phyloP scores from a whole-genome alignment of 495 filamentous ascomycete genomes.

The Pseudoneurospora amorphoporcata region DNA sequence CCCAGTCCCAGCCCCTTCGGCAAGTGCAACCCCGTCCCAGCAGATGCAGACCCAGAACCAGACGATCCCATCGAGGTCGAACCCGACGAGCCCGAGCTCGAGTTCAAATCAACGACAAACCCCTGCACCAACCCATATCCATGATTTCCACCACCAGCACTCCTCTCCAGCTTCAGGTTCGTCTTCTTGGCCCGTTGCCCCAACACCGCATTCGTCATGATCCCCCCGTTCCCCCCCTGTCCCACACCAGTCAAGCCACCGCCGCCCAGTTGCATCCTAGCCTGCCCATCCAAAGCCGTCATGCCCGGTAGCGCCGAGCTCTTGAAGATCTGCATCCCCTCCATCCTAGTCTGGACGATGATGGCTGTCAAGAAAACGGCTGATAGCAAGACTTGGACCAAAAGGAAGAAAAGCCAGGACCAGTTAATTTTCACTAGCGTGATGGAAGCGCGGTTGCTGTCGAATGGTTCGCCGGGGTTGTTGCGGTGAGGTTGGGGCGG shows the following conservation, averaged over 20 bases:
- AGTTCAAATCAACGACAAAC: background rate
- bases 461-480: background rate
- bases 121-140: background rate
- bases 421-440: background rate
- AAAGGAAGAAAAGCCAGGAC: background rate
- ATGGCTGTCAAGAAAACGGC: background rate
- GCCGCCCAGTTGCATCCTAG: background rate
- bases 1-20: background rate
- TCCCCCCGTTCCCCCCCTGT: background rate
- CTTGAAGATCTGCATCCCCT: conserved; percentile 1
- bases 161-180: background rate
- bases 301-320: conserved; percentile 1
- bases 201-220: background rate
- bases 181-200: background rate
- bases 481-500: conserved; percentile 6
- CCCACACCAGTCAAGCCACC: background rate
- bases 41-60: background rate
- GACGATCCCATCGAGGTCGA: background rate
- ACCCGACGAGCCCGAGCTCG: background rate
- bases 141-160: background rate
- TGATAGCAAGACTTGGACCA: background rate
- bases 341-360: background rate
- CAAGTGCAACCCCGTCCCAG: background rate
- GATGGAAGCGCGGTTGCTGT: background rate
- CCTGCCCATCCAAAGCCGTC: conserved; percentile 1